Base-by-base conservation (phyloP, 73 alveolate species). In the Paramecium tetraurelia region DNA sequence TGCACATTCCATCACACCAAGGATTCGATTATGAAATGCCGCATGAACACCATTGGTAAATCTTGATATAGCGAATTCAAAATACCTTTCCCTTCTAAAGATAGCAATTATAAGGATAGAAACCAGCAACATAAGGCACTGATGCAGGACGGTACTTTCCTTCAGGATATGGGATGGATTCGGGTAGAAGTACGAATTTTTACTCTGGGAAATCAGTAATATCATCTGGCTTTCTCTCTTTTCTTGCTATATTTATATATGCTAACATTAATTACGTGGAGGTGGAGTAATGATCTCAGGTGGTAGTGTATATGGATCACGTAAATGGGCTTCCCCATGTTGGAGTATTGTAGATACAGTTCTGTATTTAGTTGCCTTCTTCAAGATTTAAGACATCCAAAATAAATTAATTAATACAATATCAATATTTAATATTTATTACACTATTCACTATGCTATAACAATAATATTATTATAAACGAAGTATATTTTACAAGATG, bases 101-200 rank as follows among this genome's bases (percentile, higher is more conserved):
- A 86, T 94, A 92, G 44, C 89, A 85, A 92, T 96, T 95, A 50
- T 94, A 86, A 12, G 99, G 99, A 93, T 92, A 94, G 77, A 94
- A 86, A 85, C 99, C 98, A 46, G 98, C 97, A 57, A 93, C 92
- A 40, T 92, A 72, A 18, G 99, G 99, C 85, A 96, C 69, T 35
- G 97, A 89, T 24, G 98, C 97, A n/a, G 98, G 99, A 68, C 98
- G 95, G 93, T 95, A 96, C 53, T 63, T 92, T 12, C 99, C 99
- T 86, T 96, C 99, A 43, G 92, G 87, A 24, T 92, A 80, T 31
- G 92, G 95, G 31, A 92, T 83, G 86, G 92, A 77, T 71, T 89
- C 94, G 27, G 94, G 94, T n/a, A 89, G n/a, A 33, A 83, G 80
- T 18, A 89, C 84, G 24, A 41, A 57, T 27, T 71, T 70, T 31